phyloP scores from a whole-genome alignment of 305 asterid genomes.

The Fraxinus floribunda region DNA sequence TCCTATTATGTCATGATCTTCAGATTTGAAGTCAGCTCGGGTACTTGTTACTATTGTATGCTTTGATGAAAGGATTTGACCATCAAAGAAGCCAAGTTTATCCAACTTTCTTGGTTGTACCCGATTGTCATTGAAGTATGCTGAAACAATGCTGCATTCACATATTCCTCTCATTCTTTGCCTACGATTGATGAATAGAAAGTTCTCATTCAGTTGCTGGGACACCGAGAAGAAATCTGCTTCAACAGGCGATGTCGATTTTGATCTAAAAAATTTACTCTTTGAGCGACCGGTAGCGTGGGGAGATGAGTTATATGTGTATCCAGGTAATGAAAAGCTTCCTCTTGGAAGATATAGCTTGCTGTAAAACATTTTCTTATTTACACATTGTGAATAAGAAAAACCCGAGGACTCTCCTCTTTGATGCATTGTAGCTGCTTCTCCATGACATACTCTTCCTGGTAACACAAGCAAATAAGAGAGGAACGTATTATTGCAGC shows the following conservation, averaged over 20 bases:
- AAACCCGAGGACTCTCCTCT: conserved; percentile 35
- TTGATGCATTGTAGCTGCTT: conserved; percentile 38
- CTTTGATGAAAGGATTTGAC: conserved; percentile 39
- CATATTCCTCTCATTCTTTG: conserved; percentile 34
- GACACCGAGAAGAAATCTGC: conserved; percentile 30
- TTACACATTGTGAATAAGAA: conserved; percentile 30
- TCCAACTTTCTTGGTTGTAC: conserved; percentile 43
- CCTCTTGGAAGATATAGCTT: conserved; percentile 35
- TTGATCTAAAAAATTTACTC: conserved; percentile 28
- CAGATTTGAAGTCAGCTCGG: conserved; percentile 72
- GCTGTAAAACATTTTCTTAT: conserved; percentile 32
- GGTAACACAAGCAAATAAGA: conserved; percentile 27
- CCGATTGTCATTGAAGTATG: conserved; percentile 35
- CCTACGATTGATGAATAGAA: conserved; percentile 33
- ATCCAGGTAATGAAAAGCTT: conserved; percentile 30
- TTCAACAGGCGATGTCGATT: conserved; percentile 26
- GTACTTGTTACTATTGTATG: conserved; percentile 46
- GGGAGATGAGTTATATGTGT: conserved; percentile 19
- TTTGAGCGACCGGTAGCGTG: conserved; percentile 33
- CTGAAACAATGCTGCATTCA: conserved; percentile 40
- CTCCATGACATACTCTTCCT: conserved; percentile 48
- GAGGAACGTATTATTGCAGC: conserved; percentile 16
- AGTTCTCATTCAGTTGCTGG: conserved; percentile 30
- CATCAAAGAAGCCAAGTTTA: conserved; percentile 40
- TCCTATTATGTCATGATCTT: conserved; percentile 63